These are phyloP conservation scores for Pichia ethanolica DNA, from an alignment of 805 yeast species.

Conservation along the genomic window DNA sequence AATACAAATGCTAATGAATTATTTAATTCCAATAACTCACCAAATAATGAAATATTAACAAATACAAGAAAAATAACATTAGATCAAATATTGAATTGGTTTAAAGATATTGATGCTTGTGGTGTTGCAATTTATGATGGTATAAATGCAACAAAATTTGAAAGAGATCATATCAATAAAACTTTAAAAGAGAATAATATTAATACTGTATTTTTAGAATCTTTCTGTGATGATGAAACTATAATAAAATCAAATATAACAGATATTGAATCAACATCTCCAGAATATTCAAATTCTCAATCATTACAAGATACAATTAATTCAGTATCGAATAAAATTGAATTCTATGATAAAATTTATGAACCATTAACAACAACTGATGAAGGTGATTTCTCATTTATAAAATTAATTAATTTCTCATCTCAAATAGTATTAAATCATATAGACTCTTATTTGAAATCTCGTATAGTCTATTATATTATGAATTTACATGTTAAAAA, in stretches of 20 bases:
- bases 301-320: constrained; percentile 65
- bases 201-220: constrained; percentile 88
- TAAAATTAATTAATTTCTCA: constrained; percentile 81
- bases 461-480: constrained; percentile 88
- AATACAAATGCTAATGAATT: constrained; percentile 59
- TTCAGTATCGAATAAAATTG: constrained; percentile 70
- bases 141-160: constrained; percentile 71
- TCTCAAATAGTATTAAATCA: constrained; percentile 82
- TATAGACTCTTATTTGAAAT: constrained; percentile 82
- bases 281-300: constrained; percentile 64
- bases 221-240: constrained; percentile 80
- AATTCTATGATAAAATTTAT: constrained; percentile 65
- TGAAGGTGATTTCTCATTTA: constrained; percentile 68
- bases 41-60: constrained; percentile 43
- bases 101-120: constrained; percentile 58
- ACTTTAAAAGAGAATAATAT: constrained; percentile 55
- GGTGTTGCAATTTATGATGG: constrained; percentile 93
- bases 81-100: constrained; percentile 81
- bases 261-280: constrained; percentile 69
- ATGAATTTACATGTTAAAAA: constrained; percentile 95
- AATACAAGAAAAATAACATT: constrained; percentile 70
- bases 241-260: constrained; percentile 58
- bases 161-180: constrained; percentile 56
- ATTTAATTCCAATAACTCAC: constrained; percentile 54
- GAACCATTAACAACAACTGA: constrained; percentile 58